Conservation (phyloP, 2,329 filamentous ascomycete species). For the Massarina eburnea region DNA sequence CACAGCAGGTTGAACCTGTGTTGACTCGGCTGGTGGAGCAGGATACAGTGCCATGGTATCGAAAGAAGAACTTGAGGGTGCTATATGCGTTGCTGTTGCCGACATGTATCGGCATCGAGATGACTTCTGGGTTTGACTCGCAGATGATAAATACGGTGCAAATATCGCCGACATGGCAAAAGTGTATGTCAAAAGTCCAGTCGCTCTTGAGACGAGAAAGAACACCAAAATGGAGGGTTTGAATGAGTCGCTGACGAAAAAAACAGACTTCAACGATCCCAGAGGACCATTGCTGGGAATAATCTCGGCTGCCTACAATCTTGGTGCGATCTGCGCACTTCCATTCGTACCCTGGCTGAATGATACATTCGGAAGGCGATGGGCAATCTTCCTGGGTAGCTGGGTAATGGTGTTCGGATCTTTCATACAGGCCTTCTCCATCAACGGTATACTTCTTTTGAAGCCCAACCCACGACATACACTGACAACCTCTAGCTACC, state of each 20-base stretch:
- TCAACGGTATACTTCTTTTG: constrained; percentile 17
- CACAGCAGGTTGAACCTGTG: constrained; percentile 38
- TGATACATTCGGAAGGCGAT: constrained; percentile 46
- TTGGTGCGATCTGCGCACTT: constrained; percentile 42
- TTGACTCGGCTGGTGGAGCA: constrained; percentile 45
- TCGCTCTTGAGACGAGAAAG: neutral
- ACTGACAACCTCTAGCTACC: constrained; percentile 17
- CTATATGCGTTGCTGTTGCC: constrained; percentile 40
- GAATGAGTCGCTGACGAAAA: constrained; percentile 3
- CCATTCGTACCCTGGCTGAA: constrained; percentile 41
- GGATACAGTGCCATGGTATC: constrained; percentile 45
- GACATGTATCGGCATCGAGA: constrained; percentile 37
- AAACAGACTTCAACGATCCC: constrained; percentile 32
- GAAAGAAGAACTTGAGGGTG: constrained; percentile 38
- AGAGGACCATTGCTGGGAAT: constrained; percentile 43
- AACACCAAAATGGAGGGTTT: neutral
- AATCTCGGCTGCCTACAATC: constrained; percentile 48
- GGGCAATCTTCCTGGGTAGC: constrained; percentile 46
- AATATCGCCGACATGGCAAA: constrained; percentile 28
- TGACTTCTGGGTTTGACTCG: constrained; percentile 37
- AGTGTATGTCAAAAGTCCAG: constrained; percentile 17
- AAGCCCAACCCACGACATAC: neutral
- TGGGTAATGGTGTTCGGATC: constrained; percentile 49
- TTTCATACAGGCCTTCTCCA: constrained; percentile 25
- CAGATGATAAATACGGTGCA: constrained; percentile 39